These are phyloP conservation scores for Trichoderma atrobrunneum DNA, from an alignment of 2,329 filamentous ascomycete genomes.

Conservation along the genomic window DNA sequence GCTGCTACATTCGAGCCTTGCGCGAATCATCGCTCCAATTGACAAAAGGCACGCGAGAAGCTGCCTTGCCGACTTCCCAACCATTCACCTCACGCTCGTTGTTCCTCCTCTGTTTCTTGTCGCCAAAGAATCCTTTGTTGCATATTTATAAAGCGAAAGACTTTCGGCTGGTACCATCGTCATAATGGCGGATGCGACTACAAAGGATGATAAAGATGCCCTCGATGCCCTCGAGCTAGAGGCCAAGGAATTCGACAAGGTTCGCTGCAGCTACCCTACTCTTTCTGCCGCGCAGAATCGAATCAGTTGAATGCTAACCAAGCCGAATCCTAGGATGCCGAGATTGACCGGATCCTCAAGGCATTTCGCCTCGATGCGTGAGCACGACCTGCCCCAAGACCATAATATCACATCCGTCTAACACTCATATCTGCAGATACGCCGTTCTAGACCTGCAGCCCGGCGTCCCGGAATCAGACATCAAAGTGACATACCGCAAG, in stretches of 20 bases:
- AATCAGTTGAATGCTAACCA: background rate
- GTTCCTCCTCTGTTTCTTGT: background rate
- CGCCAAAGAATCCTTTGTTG: background rate
- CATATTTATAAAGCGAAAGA: background rate
- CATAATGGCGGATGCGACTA: constrained; percentile 38
- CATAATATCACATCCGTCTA: background rate
- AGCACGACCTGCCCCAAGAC: constrained; percentile 23
- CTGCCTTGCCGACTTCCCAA: background rate
- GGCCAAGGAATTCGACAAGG: constrained; percentile 89
- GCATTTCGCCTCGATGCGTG: constrained; percentile 74
- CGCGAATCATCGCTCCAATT: constrained; percentile 12
- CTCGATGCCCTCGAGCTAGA: constrained; percentile 80
- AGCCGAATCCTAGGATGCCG: constrained; percentile 66
- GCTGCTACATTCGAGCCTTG: background rate
- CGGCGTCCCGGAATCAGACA: constrained; percentile 91
- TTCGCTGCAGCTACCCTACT: constrained; percentile 29
- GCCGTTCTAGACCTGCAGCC: constrained; percentile 94
- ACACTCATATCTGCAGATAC: constrained; percentile 56
- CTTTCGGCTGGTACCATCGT: background rate
- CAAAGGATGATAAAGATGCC: constrained; percentile 66
- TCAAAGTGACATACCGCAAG: constrained; percentile 89
- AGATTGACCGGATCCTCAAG: constrained; percentile 90
- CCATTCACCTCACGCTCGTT: background rate
- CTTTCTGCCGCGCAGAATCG: background rate
- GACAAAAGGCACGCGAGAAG: constrained; percentile 12